A percentile compares a stretch with the other conserved stretches of the same genome.
Evolutionary conservation across 768 basidiomycete species (phyloP).

Genomic region (Mycena metata): DNA sequence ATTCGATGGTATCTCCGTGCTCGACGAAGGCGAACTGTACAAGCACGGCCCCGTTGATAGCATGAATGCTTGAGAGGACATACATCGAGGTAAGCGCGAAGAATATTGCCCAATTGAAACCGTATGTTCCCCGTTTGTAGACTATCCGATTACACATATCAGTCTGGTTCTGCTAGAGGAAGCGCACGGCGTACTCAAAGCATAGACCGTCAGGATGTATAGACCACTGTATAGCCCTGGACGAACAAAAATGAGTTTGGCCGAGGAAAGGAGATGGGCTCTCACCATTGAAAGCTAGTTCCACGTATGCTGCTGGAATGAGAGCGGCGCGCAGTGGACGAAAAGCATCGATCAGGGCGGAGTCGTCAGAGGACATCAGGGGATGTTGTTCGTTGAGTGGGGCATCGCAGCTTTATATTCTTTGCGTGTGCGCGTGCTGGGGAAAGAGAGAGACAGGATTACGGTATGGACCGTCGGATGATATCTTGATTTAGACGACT

Average conservation of each 20-base stretch:
- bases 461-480: neutral
- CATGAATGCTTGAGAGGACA: neutral
- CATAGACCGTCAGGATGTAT: constrained; percentile 1
- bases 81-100: neutral
- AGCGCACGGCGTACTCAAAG: neutral
- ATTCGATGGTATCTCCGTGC: neutral
- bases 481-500: neutral
- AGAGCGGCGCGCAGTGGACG: neutral
- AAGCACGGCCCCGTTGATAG: constrained; percentile 1
- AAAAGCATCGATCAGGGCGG: constrained; percentile 3
- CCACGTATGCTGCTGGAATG: no score
- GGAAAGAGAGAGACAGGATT: neutral
- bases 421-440: neutral
- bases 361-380: neutral
- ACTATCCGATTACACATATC: no score
- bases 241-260: neutral
- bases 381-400: neutral
- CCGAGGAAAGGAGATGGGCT: neutral
- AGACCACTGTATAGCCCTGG: neutral
- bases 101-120: neutral
- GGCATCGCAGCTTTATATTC: neutral
- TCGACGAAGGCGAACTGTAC: neutral
- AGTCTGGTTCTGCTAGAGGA: neutral
- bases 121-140: constrained; percentile 1
- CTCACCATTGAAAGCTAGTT: constrained; percentile 2